These are phyloP conservation scores for Galerina sulciceps DNA, from an alignment of 768 basidiomycete genomes.

Conservation along the genomic window DNA sequence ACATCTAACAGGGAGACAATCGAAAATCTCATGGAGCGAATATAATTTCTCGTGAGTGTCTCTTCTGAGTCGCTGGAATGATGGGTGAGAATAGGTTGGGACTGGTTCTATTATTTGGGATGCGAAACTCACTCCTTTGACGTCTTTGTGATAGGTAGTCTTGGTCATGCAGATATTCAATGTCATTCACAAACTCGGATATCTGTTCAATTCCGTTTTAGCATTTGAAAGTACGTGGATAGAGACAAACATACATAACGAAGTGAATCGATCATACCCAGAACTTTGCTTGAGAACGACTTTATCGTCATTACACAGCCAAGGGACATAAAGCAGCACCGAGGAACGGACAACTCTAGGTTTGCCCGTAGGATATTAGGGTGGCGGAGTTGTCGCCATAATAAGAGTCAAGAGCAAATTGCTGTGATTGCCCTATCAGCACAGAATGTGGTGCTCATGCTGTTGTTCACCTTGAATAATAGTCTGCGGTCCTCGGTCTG, in stretches of 20 bases:
- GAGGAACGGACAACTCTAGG: constrained; percentile 10
- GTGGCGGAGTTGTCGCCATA: constrained; percentile 29
- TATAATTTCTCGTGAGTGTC: too few species aligned
- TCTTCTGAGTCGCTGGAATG: too few species aligned
- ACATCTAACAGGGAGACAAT: too few species aligned
- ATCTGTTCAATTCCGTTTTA: constrained; percentile 15
- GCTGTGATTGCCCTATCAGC: constrained; percentile 5
- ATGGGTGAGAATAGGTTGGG: too few species aligned
- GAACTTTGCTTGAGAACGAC: constrained; percentile 23
- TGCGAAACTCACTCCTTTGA: constrained; percentile 30
- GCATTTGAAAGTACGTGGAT: neutral
- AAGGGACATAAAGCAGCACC: constrained; percentile 26
- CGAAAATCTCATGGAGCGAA: too few species aligned
- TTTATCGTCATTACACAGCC: constrained; percentile 25
- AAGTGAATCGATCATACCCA: constrained; percentile 25
- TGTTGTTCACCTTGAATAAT: constrained; percentile 15
- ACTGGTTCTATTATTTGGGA: too few species aligned
- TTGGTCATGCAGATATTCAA: constrained; percentile 41
- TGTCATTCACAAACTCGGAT: constrained; percentile 35
- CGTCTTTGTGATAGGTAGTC: constrained; percentile 47
- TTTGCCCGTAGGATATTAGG: constrained; percentile 30
- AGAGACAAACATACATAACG: constrained; percentile 17
- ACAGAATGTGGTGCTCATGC: neutral
- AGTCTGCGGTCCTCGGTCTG: constrained; percentile 11
- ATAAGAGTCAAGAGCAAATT: constrained; percentile 23